Percentiles rank a stretch among this genome's conserved stretches.
Conservation (phyloP, 495 filamentous ascomycete species). For the Chaetomium fimeti region DNA sequence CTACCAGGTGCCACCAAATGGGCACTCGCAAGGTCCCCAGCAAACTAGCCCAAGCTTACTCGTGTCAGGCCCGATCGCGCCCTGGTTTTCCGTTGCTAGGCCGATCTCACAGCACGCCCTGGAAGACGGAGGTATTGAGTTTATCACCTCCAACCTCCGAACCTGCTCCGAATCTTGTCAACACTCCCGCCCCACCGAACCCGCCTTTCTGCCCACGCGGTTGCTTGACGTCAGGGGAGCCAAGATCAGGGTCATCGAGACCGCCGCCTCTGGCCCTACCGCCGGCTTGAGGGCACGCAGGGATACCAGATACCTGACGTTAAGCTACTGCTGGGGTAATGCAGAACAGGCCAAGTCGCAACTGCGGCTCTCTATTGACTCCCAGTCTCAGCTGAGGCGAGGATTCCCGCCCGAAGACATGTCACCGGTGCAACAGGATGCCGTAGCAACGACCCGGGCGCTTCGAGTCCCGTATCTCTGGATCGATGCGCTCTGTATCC, state of each 20-base stretch:
- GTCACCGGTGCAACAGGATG: background rate
- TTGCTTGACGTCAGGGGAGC: background rate
- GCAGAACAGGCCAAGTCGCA: background rate
- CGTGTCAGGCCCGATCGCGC: background rate
- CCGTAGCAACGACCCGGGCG: background rate
- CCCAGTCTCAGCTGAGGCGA: background rate
- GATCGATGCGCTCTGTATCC: background rate
- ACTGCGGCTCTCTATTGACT: background rate
- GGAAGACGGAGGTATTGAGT: background rate
- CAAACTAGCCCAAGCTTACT: no score
- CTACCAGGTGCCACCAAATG: background rate
- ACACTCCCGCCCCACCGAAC: background rate
- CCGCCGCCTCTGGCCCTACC: background rate
- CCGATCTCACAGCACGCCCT: background rate
- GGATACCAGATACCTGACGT: background rate
- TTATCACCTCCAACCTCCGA: background rate
- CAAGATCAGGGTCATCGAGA: background rate
- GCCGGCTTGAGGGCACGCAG: background rate
- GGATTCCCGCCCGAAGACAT: background rate
- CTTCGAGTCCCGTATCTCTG: background rate
- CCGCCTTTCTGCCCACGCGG: background rate
- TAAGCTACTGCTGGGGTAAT: background rate
- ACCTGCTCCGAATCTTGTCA: background rate
- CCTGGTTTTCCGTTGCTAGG: background rate
- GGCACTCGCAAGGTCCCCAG: background rate